These are phyloP conservation scores for Pseudogymnoascus sp. DNA, from an alignment of 2,329 filamentous ascomycete genomes.

Conservation along the genomic window DNA sequence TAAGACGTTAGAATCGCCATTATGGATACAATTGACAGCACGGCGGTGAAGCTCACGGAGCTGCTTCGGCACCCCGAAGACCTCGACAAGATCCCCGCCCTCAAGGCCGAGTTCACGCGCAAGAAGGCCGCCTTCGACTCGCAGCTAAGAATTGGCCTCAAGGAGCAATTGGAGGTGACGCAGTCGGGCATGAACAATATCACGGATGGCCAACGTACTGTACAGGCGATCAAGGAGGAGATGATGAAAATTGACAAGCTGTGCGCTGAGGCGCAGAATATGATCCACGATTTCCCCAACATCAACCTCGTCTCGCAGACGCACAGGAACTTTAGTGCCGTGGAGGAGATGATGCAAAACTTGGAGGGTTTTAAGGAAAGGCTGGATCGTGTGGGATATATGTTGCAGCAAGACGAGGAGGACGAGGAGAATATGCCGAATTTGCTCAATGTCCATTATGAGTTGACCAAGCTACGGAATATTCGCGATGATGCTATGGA, in stretches of 20 bases:
- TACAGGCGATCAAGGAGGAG: slow-evolving; percentile 91
- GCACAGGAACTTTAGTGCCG: slow-evolving; percentile 90
- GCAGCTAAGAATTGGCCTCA: slow-evolving; percentile 78
- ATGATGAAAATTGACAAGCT: slow-evolving; percentile 98
- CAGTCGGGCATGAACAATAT: slow-evolving; percentile 88
- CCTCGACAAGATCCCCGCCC: slow-evolving; percentile 83
- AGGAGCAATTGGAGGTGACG: slow-evolving; percentile 89
- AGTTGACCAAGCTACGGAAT: slow-evolving; percentile 82
- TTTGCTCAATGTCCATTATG: slow-evolving; percentile 80
- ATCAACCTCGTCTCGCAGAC: slow-evolving; percentile 90
- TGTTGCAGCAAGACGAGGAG: slow-evolving; percentile 75
- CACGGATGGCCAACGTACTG: slow-evolving; percentile 80
- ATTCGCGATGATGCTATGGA: slow-evolving; percentile 95
- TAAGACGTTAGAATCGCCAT: slow-evolving; percentile 9
- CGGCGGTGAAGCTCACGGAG: slow-evolving; percentile 65
- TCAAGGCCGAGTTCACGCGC: slow-evolving; percentile 87
- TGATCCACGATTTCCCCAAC: slow-evolving; percentile 92
- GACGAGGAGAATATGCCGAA: slow-evolving; percentile 89
- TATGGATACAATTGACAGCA: slow-evolving; percentile 27
- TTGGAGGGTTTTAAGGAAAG: slow-evolving; percentile 80
- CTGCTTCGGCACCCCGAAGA: slow-evolving; percentile 92
- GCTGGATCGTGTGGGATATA: slow-evolving; percentile 63
- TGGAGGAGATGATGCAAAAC: slow-evolving; percentile 86
- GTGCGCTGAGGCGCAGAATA: slow-evolving; percentile 93
- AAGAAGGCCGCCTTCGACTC: slow-evolving; percentile 90